Base-by-base conservation (phyloP, 805 yeast genomes). In the Hanseniaspora hatyaiensis region DNA sequence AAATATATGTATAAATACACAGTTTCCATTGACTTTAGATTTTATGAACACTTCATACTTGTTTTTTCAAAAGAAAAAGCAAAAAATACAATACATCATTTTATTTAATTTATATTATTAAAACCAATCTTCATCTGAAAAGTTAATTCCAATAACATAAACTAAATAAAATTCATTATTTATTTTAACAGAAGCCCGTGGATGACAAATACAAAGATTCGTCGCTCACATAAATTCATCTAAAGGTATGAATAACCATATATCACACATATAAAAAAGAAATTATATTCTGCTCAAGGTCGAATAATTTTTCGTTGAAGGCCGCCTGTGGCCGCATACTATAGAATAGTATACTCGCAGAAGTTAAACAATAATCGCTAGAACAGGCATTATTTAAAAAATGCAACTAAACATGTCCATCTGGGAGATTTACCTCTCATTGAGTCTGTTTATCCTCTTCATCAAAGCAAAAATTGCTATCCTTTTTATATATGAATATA, bases 251-350 rank as follows among this genome's bases (percentile, higher is more conserved):
- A 44, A 44, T 36, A 44, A 44, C 48, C 48, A 44, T 44, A 44
- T 36, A 44, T 26, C 36, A 44, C 48, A 44, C 48, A 44, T 44
- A 44, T 36, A 44, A 44, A 37, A 44, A 44, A 44, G 48, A 44
- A 44, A 44, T 24, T 34, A 44, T 36, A 44, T 44, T 44, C 48
- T 44, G 48, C 48, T 44, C 48, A 44, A 36, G 48, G 41, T 44
- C 41, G 34, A 36, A 11, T 24, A 20, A 8, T 16, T 28, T n/a
- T n/a, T 39, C 18, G 24, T 26, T 8, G 13, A 39, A 16, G 42
- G 42, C 42, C 40, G 28, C 42, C 33, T 29, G 24, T 15, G 48
- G 48, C 48, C 48, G 48, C 48, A 44, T 18, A 44, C 33, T 30
- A 22, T 13, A 22, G 8, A 12, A 19, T 36, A 36, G 34, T 44